Evolutionary conservation across 177 flowering plant species (phyloP).

Genomic region (Vitis hybrid): DNA sequence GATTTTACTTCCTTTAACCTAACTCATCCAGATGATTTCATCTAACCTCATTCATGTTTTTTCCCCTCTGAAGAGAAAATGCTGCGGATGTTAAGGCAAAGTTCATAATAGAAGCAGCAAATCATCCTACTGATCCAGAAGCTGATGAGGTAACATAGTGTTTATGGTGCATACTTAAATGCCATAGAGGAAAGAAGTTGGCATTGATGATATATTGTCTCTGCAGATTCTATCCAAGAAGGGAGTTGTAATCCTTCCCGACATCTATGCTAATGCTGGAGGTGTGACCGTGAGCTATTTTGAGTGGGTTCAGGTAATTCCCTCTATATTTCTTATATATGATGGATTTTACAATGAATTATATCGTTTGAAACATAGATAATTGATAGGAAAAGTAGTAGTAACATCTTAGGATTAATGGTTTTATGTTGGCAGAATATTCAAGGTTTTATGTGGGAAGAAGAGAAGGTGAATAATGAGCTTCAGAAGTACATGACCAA

Average conservation of each 20-base stretch:
- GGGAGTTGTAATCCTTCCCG: constrained; percentile 81
- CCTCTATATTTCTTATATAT: not conserved
- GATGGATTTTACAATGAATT: too few relatives aligned
- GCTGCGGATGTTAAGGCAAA: constrained; percentile 76
- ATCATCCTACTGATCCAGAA: constrained; percentile 88
- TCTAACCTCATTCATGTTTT: not conserved
- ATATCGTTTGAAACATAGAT: not conserved
- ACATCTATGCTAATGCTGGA: constrained; percentile 90
- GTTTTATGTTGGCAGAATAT: constrained; percentile 52
- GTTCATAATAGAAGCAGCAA: constrained; percentile 79
- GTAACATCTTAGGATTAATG: not conserved
- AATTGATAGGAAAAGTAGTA: not conserved
- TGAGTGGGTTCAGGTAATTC: constrained; percentile 89
- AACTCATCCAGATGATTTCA: not conserved
- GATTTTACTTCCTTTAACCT: not conserved
- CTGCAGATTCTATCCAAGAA: constrained; percentile 84
- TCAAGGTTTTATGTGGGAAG: constrained; percentile 92
- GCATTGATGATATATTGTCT: not conserved
- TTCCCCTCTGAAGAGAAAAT: constrained; percentile 52
- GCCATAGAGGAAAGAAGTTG: not conserved
- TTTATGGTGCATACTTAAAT: not conserved
- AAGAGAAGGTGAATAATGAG: constrained; percentile 64
- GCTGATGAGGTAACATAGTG: constrained; percentile 67
- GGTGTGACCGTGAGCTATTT: constrained; percentile 96
- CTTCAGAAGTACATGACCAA: constrained; percentile 63